Conservation (phyloP, 768 basidiomycete genomes). For the Boletus eberwhitei region DNA sequence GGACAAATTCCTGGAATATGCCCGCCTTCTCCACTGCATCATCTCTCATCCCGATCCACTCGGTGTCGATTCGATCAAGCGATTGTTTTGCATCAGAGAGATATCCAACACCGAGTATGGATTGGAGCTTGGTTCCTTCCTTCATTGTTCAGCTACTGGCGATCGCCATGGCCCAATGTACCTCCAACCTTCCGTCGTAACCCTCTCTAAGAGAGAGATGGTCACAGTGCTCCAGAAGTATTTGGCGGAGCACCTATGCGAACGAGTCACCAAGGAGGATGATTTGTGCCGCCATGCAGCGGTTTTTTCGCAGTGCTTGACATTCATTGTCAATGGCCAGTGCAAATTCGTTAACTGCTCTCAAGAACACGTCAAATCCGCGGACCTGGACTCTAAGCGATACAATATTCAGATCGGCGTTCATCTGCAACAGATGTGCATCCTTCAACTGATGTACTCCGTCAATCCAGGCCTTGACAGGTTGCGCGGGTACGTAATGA, state of each 20-base stretch:
- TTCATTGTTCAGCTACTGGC: not conserved
- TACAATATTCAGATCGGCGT: slow-evolving; percentile 42
- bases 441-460: slow-evolving; percentile 34
- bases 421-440: slow-evolving; percentile 48
- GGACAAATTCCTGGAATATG: slow-evolving; percentile 1
- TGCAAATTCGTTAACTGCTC: too few relatives aligned
- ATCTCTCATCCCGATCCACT: slow-evolving; percentile 2
- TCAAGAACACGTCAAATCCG: too few relatives aligned
- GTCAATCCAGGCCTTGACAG: too few relatives aligned
- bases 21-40: not conserved
- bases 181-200: slow-evolving; percentile 6
- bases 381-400: too few relatives aligned
- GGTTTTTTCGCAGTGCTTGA: slow-evolving; percentile 41
- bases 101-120: slow-evolving; percentile 6
- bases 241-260: slow-evolving; percentile 27
- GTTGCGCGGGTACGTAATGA: too few relatives aligned
- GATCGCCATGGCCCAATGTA: not conserved
- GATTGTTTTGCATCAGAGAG: slow-evolving; percentile 22
- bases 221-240: slow-evolving; percentile 17
- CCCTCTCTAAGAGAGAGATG: slow-evolving; percentile 21
- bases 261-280: slow-evolving; percentile 32
- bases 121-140: slow-evolving; percentile 4
- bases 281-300: slow-evolving; percentile 25
- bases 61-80: slow-evolving; percentile 18
- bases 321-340: too few relatives aligned